Evolutionary conservation across 2,329 filamentous ascomycete species (phyloP).

Genomic region (Venturiaceae sp.): DNA sequence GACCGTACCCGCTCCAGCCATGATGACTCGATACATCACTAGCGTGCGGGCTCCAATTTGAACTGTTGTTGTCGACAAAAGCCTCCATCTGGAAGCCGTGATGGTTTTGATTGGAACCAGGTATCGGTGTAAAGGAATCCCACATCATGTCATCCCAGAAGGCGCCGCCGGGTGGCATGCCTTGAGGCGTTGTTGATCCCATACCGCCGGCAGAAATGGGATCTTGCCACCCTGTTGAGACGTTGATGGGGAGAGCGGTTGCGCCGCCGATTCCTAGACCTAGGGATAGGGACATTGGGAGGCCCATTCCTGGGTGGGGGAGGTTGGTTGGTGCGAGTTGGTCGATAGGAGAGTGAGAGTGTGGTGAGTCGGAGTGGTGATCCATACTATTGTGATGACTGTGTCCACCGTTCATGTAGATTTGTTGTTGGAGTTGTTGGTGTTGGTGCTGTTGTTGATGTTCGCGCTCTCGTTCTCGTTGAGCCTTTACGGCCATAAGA

Average conservation of each 20-base stretch:
- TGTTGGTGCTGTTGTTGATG: constrained; percentile 4
- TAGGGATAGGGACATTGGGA: neutral
- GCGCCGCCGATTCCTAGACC: constrained; percentile 12
- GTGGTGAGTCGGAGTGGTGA: neutral
- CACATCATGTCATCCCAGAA: constrained; percentile 34
- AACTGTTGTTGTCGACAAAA: neutral
- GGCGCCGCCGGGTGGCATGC: constrained; percentile 7
- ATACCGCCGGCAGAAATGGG: constrained; percentile 18
- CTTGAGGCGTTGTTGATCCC: constrained; percentile 15
- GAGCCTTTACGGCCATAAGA: constrained; percentile 4
- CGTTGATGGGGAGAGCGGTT: neutral
- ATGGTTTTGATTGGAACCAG: neutral
- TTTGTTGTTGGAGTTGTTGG: neutral
- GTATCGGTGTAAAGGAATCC: constrained; percentile 18
- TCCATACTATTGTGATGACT: neutral
- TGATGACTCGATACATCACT: neutral
- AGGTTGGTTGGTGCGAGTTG: neutral
- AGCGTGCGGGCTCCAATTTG: neutral
- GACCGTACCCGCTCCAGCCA: neutral
- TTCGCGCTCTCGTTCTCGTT: neutral
- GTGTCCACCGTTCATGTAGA: neutral
- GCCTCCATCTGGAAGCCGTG: neutral
- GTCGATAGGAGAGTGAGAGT: constrained; percentile 6
- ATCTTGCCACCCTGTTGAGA: constrained; percentile 12
- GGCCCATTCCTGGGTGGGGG: constrained; percentile 10